Base-by-base conservation (phyloP, 148 eudicot genomes). In the Amaranthus cruentus region DNA sequence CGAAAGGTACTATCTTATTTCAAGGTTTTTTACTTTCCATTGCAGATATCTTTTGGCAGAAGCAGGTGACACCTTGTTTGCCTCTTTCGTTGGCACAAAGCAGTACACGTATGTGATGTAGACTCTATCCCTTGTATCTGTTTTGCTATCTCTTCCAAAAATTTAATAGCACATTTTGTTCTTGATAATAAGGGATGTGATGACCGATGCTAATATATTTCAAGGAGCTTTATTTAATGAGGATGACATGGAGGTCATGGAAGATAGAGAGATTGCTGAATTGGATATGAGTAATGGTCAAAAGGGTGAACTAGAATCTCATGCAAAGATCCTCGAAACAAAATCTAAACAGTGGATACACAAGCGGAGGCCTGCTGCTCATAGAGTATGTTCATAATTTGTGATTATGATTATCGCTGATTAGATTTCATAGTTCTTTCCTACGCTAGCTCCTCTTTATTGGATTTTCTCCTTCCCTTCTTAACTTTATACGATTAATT, bases 181-280 rank as follows among this genome's bases (percentile, higher is more conserved):
- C 59, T 68, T 70, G 60, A 66, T 69, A 66, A 50, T 55, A 76
- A 95, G 99, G 96, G 99, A 95, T 90, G 77, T 95, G 84, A 81
- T 95, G 89, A 91, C 91, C 77, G 99, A 95, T 81, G 96, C 87
- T 56, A 92, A 95, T 82, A 95, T 95, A 83, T 86, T 95, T 79
- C 99, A 95, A 92, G 96, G 99, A 81, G 96, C 97, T 63, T 73
- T 95, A 79, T 95, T 95, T 83, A 90, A 90, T 59, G 99, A 90
- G 58, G 88, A 88, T 81, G 81, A 63, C 70, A 47, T 83, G 76
- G 89, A 86, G 81, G 88, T 83, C 77, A 70, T 80, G 66, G 81
- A 83, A 50, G 91, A 73, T 51, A 69, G 70, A 65, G 88, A 82
- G n/a, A 13, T 77, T 66, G 63, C 82, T 63, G 91, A 88, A 72